Evolutionary conservation across 306 rosid species (phyloP), one percentile per base, ranked within the genome.

Genomic region (Malus asiatica): DNA sequence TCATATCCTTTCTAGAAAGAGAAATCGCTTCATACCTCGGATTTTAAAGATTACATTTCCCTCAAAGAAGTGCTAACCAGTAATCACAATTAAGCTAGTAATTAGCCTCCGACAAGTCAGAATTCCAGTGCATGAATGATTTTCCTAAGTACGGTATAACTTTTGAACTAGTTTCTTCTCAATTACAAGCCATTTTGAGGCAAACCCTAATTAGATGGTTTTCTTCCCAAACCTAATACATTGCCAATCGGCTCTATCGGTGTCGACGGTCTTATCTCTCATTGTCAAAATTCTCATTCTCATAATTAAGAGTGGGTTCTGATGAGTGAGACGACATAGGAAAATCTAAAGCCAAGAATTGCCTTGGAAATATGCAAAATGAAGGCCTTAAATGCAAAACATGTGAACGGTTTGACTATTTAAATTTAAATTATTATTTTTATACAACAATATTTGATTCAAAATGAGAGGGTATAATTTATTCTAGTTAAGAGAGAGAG

Each of bases 321-420:
- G 66, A 58, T 13, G 66, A 58, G 67, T 57, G 76, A 53, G 76
- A 72, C 38, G 25, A 58, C 55, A 51, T 20, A n/a, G 48, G 74
- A 57, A 44, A 71, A 71, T 76, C 52, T 6, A 55, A 5, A 44
- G 40, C 76, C 29, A 59, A 13, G 3, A 76, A 18, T 76, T 81
- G 67, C 72, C 22, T 76, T 13, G 75, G 81, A 55, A 81, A 76
- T 66, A 25, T 68, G 71, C 75, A 46, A 66, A 33, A 6, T 6
- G 35, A 23, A 4, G 48, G 71, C 8, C 72, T 76, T 77, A 72
- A 67, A 67, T 64, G 71, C 84, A 72, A 12, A 10, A 51, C 75
- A 70, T 64, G 76, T 72, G 81, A 72, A 58, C 18, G 42, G 25
- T 46, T 66, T 72, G 78, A 77, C 81, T 66, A 23, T 55, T 18